Percentiles rank a stretch among this genome's conserved stretches.
Evolutionary conservation across 2,329 filamentous ascomycete genomes (phyloP).

Genomic region (Hymenoscyphus repandus): DNA sequence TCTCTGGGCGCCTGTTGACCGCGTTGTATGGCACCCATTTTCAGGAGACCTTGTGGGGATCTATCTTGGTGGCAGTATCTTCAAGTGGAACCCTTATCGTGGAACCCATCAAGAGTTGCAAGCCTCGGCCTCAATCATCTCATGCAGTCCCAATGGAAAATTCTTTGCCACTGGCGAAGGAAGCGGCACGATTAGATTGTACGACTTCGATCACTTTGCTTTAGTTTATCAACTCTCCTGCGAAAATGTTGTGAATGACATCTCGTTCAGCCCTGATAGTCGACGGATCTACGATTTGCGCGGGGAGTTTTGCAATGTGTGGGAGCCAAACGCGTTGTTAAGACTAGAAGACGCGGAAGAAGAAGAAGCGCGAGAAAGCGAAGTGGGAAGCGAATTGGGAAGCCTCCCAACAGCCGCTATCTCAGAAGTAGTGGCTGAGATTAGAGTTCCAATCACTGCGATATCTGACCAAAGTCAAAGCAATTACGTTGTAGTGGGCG

Average conservation of each 20-base stretch:
- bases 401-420: neutral
- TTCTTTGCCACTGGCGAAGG: conserved; percentile 8
- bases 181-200: conserved; percentile 8
- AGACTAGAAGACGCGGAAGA: conserved; percentile 2
- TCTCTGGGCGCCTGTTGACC: conserved; percentile 4
- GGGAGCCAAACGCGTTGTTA: conserved; percentile 30
- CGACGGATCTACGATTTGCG: conserved; percentile 34
- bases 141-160: conserved; percentile 10
- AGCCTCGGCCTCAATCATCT: conserved; percentile 1
- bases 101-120: conserved; percentile 4
- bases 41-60: conserved; percentile 9
- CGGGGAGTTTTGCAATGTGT: conserved; percentile 34
- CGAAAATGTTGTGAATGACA: neutral
- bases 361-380: conserved; percentile 19
- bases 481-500: too few species aligned
- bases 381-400: conserved; percentile 30
- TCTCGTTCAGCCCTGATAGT: conserved; percentile 30
- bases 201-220: conserved; percentile 8
- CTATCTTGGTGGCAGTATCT: conserved; percentile 11
- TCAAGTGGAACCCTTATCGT: conserved; percentile 15
- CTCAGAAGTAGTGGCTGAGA: neutral
- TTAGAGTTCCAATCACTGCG: too few species aligned
- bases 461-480: too few species aligned
- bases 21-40: conserved; percentile 9
- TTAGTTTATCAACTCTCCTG: conserved; percentile 14